Percentiles rank a stretch among this genome's conserved stretches.
These are phyloP conservation scores for Lactuca saligna DNA, from an alignment of 129 eudicot genomes.

Conservation along the genomic window DNA sequence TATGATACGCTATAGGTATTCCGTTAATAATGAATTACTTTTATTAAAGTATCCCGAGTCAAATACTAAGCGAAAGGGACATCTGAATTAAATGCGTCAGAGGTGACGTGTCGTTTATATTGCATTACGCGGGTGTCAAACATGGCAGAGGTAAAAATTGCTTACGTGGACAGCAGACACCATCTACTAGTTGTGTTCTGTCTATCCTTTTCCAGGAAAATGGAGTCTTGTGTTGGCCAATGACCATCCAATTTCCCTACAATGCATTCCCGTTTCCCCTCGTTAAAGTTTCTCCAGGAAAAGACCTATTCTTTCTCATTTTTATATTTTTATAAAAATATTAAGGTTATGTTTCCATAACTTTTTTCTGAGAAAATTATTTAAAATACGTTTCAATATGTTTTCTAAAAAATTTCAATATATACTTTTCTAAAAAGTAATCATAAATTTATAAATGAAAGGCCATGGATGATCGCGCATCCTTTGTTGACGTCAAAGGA, in stretches of 20 bases:
- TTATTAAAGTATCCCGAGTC: not conserved
- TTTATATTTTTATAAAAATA: not conserved
- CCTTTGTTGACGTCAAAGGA: too few species aligned
- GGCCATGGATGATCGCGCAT: too few species aligned
- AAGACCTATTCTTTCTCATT: not conserved
- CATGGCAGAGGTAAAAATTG: not conserved
- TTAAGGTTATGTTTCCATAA: too few species aligned
- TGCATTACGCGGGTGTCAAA: slow-evolving; percentile 1
- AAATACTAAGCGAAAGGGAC: not conserved
- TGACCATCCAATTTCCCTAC: not conserved
- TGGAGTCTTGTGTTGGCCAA: not conserved
- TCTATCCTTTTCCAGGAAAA: not conserved
- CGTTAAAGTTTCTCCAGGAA: not conserved
- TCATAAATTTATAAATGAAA: too few species aligned
- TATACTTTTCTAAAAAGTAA: too few species aligned
- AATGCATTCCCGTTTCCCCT: not conserved
- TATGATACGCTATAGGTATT: too few species aligned
- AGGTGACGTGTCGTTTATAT: slow-evolving; percentile 1
- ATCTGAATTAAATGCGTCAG: not conserved
- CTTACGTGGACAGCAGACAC: slow-evolving; percentile 3
- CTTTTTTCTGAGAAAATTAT: too few species aligned
- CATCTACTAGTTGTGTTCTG: not conserved
- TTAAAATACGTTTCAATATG: too few species aligned
- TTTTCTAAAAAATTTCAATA: too few species aligned
- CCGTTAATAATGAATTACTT: not conserved